These are phyloP conservation scores for Daldinia decipiens DNA, from an alignment of 495 filamentous ascomycete genomes.

Conservation along the genomic window DNA sequence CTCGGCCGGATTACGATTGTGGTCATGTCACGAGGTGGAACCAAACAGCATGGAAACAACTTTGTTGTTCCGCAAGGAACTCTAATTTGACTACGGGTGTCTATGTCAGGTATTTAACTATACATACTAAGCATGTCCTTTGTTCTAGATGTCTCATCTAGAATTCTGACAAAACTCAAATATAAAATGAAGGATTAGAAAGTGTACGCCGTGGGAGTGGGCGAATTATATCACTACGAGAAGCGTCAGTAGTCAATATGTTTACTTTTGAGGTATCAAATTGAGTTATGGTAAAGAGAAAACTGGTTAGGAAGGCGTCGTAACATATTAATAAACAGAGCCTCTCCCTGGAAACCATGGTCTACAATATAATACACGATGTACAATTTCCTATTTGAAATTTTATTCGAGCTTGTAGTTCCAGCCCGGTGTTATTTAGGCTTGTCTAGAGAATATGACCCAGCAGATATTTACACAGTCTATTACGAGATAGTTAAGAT, in stretches of 20 bases:
- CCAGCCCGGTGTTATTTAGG: background rate
- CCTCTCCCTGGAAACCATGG: background rate
- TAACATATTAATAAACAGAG: background rate
- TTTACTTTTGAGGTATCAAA: background rate
- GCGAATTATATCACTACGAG: background rate
- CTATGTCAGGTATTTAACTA: too few species aligned
- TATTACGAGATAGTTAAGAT: background rate
- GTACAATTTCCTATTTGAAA: background rate
- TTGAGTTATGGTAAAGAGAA: background rate
- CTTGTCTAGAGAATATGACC: background rate
- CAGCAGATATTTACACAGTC: too few species aligned
- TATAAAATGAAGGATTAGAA: background rate
- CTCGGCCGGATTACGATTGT: background rate
- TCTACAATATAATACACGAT: background rate
- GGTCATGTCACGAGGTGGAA: background rate
- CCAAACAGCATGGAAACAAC: too few species aligned
- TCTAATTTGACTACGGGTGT: too few species aligned
- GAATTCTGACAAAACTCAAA: background rate
- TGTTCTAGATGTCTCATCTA: too few species aligned
- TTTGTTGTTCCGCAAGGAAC: too few species aligned
- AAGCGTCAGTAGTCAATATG: background rate
- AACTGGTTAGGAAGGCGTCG: background rate
- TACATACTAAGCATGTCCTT: too few species aligned
- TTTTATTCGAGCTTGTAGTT: background rate
- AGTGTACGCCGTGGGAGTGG: background rate